phyloP scores from a whole-genome alignment of 129 eudicot species.

The Oenanthe sinensis region DNA sequence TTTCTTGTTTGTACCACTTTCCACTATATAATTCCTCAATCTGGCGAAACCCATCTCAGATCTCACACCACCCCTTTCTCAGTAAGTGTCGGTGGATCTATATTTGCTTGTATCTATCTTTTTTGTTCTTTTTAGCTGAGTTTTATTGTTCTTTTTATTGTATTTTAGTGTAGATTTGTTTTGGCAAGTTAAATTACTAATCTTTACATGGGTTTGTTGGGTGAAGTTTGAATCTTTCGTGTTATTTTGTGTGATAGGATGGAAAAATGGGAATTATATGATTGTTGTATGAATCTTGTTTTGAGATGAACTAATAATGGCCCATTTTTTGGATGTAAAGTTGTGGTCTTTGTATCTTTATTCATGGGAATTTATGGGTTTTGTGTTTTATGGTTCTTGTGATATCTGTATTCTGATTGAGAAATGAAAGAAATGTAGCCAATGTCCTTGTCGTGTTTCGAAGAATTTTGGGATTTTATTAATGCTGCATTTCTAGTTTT shows the following conservation, averaged over 20 bases:
- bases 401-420: neutral
- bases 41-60: neutral
- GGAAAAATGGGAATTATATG: neutral
- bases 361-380: neutral
- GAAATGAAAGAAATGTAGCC: neutral
- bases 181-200: neutral
- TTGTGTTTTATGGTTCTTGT: neutral
- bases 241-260: neutral
- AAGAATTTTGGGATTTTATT: neutral
- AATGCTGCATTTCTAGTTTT: neutral
- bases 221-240: neutral
- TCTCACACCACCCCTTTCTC: neutral
- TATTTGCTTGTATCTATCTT: neutral
- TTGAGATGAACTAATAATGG: neutral
- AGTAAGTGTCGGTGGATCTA: slow-evolving; percentile 16
- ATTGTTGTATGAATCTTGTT: neutral
- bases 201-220: neutral
- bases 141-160: neutral
- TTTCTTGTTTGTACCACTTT: neutral
- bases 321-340: neutral
- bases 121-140: neutral
- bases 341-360: neutral
- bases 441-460: too few species aligned
- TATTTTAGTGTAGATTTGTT: neutral
- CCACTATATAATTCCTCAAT: neutral